These are phyloP conservation scores for Pachysandra terminalis DNA, from an alignment of 164 flowering plant genomes.

Conservation along the genomic window DNA sequence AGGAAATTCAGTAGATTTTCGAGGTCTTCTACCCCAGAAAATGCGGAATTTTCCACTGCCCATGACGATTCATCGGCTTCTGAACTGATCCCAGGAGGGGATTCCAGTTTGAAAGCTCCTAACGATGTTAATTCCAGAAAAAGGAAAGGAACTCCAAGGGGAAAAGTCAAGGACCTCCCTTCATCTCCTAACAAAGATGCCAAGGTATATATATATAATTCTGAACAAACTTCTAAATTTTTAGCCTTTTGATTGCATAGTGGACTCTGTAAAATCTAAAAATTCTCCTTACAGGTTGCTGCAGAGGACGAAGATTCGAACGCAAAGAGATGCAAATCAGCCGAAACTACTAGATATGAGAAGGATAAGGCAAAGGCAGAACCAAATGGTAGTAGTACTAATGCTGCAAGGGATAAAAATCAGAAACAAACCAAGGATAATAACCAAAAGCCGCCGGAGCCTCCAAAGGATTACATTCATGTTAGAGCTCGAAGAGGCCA, in stretches of 20 bases:
- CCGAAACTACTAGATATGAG: constrained; percentile 28
- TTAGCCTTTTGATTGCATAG: not conserved
- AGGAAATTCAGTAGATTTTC: constrained; percentile 20
- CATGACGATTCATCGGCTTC: constrained; percentile 23
- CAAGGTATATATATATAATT: constrained; percentile 20
- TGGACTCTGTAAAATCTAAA: not conserved
- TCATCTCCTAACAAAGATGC: constrained; percentile 25
- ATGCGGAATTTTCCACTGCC: constrained; percentile 18
- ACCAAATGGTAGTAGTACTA: constrained; percentile 16
- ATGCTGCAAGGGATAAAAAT: constrained; percentile 17
- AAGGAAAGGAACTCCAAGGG: constrained; percentile 26
- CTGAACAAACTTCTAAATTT: not conserved
- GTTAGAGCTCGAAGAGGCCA: constrained; percentile 98
- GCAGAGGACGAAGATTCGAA: constrained; percentile 38
- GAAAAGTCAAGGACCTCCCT: constrained; percentile 23
- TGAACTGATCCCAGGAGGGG: constrained; percentile 20
- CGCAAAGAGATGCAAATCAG: constrained; percentile 50
- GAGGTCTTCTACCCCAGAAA: constrained; percentile 30
- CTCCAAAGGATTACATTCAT: constrained; percentile 90
- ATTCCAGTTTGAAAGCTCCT: constrained; percentile 10
- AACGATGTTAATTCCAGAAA: constrained; percentile 27
- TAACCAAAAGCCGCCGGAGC: constrained; percentile 62
- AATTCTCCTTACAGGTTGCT: constrained; percentile 26
- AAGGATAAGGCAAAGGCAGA: constrained; percentile 34
- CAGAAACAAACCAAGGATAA: constrained; percentile 31